Conservation (phyloP, 345 rosid species). For the Citrus mangshanensis region DNA sequence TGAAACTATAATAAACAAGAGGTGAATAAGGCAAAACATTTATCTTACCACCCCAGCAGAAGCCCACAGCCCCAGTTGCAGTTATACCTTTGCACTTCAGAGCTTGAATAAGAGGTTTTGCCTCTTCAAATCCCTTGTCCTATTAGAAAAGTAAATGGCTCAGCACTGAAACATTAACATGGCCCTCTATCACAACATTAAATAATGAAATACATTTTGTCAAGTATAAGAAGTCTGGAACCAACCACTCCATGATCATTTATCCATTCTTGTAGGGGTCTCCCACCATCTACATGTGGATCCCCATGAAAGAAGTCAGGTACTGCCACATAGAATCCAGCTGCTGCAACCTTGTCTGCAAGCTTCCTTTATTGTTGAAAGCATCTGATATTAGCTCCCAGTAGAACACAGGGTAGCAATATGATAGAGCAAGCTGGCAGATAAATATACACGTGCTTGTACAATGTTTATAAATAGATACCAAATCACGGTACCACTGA, state of each 20-base stretch:
- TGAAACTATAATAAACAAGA: not conserved
- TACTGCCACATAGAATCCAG: constrained; percentile 66
- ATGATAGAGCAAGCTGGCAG: not conserved
- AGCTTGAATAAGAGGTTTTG: constrained; percentile 57
- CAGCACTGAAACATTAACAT: not conserved
- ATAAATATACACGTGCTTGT: not conserved
- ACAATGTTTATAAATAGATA: not conserved
- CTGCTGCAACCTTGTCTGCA: constrained; percentile 74
- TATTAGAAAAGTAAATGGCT: constrained; percentile 22
- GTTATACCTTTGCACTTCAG: constrained; percentile 57
- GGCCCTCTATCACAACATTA: not conserved
- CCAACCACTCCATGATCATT: constrained; percentile 66
- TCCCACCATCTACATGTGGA: constrained; percentile 39
- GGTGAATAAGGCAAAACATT: not conserved
- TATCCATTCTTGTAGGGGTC: constrained; percentile 51
- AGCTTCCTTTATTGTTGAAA: constrained; percentile 45
- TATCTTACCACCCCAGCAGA: constrained; percentile 73
- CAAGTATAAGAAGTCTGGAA: constrained; percentile 13
- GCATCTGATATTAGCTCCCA: constrained; percentile 2
- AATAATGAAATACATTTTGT: not conserved
- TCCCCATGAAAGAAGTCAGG: constrained; percentile 74
- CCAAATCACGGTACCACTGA: not conserved
- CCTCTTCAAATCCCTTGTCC: constrained; percentile 77
- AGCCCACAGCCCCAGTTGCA: constrained; percentile 57
- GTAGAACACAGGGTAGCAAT: not conserved